Base-by-base conservation (phyloP, 2,329 filamentous ascomycete species). In the Clonostachys solani region DNA sequence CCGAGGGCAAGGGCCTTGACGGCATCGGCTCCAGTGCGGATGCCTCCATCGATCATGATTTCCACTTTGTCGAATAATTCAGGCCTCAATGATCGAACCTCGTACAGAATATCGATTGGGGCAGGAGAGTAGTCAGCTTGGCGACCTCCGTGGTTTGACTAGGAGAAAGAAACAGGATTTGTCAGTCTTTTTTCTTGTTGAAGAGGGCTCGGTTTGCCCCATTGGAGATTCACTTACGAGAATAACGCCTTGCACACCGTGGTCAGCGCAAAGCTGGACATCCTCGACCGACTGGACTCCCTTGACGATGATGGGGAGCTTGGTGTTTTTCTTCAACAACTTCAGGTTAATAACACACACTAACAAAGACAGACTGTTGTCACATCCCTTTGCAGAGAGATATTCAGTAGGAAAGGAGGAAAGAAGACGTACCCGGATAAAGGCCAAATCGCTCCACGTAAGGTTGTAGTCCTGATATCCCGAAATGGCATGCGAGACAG, bases 91-190 rank as follows among this genome's bases (percentile, higher is more conserved):
- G 52, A 42, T 38, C 54, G 48, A 9, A 64, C 59, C 38, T 64
- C 61, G 13, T 60, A 45, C 8, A 60, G 52, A 10, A 57, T 55
- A 38, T 64, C 60, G 1, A 66, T 50, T 2, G 61, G 50, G 3
- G 59, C 55, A 2, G 60, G 61, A 6, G 56, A 55, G 6, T 56
- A 55, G 44, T 66, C 61, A 12, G 66, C 54, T 41, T 65, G 62
- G 13, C 64, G 50, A 9, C 61, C 60, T 40, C 63, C 62, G 47
- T 66, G 64, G 49, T 67, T 67, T 23, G 56, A 60, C 12, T 62
- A 52, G 35, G 56, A 54, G 16, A 62, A 59, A n/a, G 7, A 10
- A 29, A 4, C 9, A 10, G 9, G 23, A 10, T 29, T 29, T 29
- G 65, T 66, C 3, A 54, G 56, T 29, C 23, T 29, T 4, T 29